Conservation (phyloP, 2,329 filamentous ascomycete species). For the Plectosphaerella plurivora region DNA sequence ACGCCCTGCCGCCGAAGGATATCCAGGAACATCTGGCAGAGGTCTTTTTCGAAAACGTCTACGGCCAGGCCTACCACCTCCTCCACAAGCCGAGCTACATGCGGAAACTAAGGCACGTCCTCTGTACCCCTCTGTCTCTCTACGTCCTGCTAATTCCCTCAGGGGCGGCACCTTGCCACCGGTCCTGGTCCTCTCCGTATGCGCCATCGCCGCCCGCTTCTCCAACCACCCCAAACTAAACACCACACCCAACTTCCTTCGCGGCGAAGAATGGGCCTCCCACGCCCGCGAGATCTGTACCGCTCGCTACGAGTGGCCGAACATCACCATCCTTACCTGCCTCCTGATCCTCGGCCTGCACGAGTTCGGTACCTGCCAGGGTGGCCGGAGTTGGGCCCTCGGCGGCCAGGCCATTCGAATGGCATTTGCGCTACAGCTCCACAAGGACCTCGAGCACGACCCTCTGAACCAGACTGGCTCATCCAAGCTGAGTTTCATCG, state of each 20-base stretch:
- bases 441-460: conserved; percentile 85
- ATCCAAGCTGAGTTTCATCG: conserved; percentile 76
- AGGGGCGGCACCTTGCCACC: conserved; percentile 78
- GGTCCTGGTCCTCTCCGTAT: conserved; percentile 88
- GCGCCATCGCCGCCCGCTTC: conserved; percentile 91
- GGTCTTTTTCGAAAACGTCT: conserved; percentile 92
- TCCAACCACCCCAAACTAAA: conserved; percentile 80
- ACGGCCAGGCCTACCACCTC: conserved; percentile 91
- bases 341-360: conserved; percentile 85
- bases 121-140: no score
- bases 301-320: conserved; percentile 87
- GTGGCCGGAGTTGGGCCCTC: conserved; percentile 91
- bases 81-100: conserved; percentile 98
- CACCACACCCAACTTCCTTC: conserved; percentile 73
- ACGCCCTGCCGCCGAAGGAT: conserved; percentile 77
- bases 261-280: conserved; percentile 87
- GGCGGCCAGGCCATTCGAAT: conserved; percentile 93
- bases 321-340: conserved; percentile 91
- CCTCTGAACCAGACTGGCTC: conserved; percentile 60
- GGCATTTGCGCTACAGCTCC: conserved; percentile 92
- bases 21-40: conserved; percentile 91
- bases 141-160: conserved; percentile 17
- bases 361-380: conserved; percentile 95
- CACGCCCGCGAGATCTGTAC: conserved; percentile 84
- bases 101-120: conserved; percentile 67